Percentiles rank a stretch among this genome's conserved stretches.
phyloP scores from a whole-genome alignment of 225 moss, liverwort and hornwort species.

The Bryum argenteum region DNA sequence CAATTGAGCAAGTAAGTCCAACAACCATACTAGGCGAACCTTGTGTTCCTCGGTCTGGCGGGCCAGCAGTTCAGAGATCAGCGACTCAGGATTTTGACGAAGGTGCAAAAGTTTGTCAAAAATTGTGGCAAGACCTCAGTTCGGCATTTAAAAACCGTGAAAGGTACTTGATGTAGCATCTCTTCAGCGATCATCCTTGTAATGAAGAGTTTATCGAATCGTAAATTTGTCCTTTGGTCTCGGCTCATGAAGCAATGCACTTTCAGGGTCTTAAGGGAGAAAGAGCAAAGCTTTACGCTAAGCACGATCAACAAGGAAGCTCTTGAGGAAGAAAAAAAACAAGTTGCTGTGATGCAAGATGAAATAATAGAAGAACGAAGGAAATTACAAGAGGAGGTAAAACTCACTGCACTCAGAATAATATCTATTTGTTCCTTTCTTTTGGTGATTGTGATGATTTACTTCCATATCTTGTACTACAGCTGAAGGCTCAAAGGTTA shows the following conservation, averaged over 20 bases:
- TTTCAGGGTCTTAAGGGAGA: conserved; percentile 40
- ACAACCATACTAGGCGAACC: conserved; percentile 20
- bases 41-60: conserved; percentile 9
- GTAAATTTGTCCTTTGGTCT: background rate
- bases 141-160: conserved; percentile 47
- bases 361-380: conserved; percentile 47
- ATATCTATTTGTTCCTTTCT: background rate
- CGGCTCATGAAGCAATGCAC: conserved; percentile 21
- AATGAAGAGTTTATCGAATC: conserved; percentile 7
- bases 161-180: conserved; percentile 29
- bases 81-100: conserved; percentile 25
- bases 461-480: background rate
- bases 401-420: background rate
- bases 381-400: conserved; percentile 52
- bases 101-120: conserved; percentile 43
- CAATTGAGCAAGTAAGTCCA: conserved; percentile 13
- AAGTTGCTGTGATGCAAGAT: conserved; percentile 37
- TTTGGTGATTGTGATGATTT: background rate
- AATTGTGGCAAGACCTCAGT: conserved; percentile 55
- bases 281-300: conserved; percentile 32
- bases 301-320: conserved; percentile 31
- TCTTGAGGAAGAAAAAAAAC: conserved; percentile 40
- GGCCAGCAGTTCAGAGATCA: conserved; percentile 28
- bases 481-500: background rate
- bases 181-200: background rate